These are phyloP conservation scores for Dendrothele bispora DNA, from an alignment of 768 basidiomycete species.

Conservation along the genomic window DNA sequence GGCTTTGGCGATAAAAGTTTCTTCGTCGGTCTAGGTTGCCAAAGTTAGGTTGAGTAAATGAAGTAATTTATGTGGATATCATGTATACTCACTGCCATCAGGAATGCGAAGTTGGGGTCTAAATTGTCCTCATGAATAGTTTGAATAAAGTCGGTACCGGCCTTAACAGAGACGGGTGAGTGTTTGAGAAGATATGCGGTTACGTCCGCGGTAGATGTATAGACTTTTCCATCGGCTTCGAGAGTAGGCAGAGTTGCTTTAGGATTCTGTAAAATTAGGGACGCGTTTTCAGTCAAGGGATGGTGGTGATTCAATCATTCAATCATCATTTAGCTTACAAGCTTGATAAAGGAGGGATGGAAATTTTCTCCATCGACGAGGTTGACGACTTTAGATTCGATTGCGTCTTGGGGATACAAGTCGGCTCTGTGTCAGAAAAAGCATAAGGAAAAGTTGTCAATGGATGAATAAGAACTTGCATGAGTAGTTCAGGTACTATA, in stretches of 20 bases:
- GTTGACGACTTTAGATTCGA: slow-evolving; percentile 37
- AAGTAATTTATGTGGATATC: neutral
- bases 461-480: slow-evolving; percentile 11
- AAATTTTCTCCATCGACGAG: slow-evolving; percentile 51
- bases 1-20: neutral
- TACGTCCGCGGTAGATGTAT: slow-evolving; percentile 41
- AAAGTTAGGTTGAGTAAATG: neutral
- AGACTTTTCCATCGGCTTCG: slow-evolving; percentile 30
- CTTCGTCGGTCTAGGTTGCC: slow-evolving; percentile 1
- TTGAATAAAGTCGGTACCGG: slow-evolving; percentile 31
- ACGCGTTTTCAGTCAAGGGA: too few relatives aligned
- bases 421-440: too few relatives aligned
- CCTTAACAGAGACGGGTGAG: slow-evolving; percentile 34
- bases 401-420: slow-evolving; percentile 34
- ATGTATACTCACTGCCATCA: slow-evolving; percentile 33
- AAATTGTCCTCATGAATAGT: slow-evolving; percentile 43
- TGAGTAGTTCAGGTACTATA: slow-evolving; percentile 22
- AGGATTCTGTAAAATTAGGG: slow-evolving; percentile 40
- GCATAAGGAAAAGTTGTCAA: neutral
- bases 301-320: neutral
- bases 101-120: slow-evolving; percentile 54
- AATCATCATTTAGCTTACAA: slow-evolving; percentile 25
- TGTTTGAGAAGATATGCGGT: slow-evolving; percentile 39
- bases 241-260: slow-evolving; percentile 45
- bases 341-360: slow-evolving; percentile 40